Evolutionary conservation across 2,329 filamentous ascomycete species (phyloP).

Genomic region (Cordyceps cicadae): DNA sequence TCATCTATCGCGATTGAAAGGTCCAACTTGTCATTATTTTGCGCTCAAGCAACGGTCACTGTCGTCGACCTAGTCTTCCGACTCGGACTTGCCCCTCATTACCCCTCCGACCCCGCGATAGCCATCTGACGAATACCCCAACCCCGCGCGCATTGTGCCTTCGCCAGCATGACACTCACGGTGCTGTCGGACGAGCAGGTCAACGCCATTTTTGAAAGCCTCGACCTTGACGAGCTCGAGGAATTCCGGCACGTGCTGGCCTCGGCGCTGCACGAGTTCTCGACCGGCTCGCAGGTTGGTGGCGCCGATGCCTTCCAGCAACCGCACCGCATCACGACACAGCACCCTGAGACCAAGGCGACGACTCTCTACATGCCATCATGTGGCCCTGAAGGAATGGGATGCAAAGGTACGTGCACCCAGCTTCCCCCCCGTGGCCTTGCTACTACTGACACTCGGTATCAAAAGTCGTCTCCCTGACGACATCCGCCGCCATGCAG

Average conservation of each 20-base stretch:
- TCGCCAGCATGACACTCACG: slow-evolving; percentile 45
- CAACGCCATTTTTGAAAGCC: slow-evolving; percentile 42
- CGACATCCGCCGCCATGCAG: slow-evolving; percentile 30
- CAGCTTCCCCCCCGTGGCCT: neutral
- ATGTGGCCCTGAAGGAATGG: slow-evolving; percentile 53
- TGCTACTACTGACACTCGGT: neutral
- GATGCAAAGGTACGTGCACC: slow-evolving; percentile 53
- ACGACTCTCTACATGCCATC: slow-evolving; percentile 71
- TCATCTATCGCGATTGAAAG: neutral
- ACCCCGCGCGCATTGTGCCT: neutral
- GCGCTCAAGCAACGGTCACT: neutral
- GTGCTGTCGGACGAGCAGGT: slow-evolving; percentile 52
- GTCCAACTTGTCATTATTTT: neutral
- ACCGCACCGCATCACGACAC: slow-evolving; percentile 43
- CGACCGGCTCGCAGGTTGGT: slow-evolving; percentile 41
- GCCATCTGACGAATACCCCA: neutral
- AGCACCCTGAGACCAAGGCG: slow-evolving; percentile 39
- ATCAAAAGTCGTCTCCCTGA: slow-evolving; percentile 52
- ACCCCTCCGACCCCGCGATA: slow-evolving; percentile 10
- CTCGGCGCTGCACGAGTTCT: slow-evolving; percentile 52
- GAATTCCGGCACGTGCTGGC: slow-evolving; percentile 41
- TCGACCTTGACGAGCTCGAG: slow-evolving; percentile 45
- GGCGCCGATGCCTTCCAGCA: slow-evolving; percentile 43
- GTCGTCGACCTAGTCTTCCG: neutral
- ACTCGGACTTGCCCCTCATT: neutral